A percentile compares a stretch with the other conserved stretches of the same genome.
phyloP scores from a whole-genome alignment of 441 rosid species.

The Pelargonium fulgidum region DNA sequence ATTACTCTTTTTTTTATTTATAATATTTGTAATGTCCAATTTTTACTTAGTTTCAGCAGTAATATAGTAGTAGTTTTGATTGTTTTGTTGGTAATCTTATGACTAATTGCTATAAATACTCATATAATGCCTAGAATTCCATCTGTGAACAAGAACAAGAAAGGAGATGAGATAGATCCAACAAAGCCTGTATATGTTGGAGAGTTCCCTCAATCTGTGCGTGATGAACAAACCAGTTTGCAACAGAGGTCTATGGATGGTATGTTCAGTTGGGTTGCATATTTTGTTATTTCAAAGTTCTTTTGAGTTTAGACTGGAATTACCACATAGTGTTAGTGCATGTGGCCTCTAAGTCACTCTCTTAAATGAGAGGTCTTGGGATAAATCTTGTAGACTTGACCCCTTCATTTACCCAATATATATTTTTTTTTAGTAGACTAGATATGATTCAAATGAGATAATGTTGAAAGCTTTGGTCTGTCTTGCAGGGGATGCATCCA shows the following conservation, averaged over 20 bases:
- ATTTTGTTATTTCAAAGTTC: slow-evolving; percentile 5
- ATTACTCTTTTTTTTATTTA: background rate
- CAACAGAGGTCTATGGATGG: slow-evolving; percentile 49
- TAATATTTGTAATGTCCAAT: background rate
- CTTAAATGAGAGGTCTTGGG: too few relatives aligned
- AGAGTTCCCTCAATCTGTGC: slow-evolving; percentile 75
- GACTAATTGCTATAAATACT: slow-evolving; percentile 1
- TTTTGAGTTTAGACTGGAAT: background rate
- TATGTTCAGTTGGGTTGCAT: slow-evolving; percentile 28
- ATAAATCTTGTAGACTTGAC: too few relatives aligned
- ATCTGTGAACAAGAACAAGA: slow-evolving; percentile 39
- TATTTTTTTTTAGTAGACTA: background rate
- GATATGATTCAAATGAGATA: slow-evolving; percentile 12
- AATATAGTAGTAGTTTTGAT: slow-evolving; percentile 1
- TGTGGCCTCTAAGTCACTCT: too few relatives aligned
- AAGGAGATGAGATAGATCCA: slow-evolving; percentile 46
- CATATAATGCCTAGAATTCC: slow-evolving; percentile 42
- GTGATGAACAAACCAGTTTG: slow-evolving; percentile 60
- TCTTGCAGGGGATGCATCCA: slow-evolving; percentile 43
- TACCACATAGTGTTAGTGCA: slow-evolving; percentile 4
- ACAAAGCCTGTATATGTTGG: slow-evolving; percentile 82
- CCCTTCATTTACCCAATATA: too few relatives aligned
- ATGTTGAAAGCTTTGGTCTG: slow-evolving; percentile 20
- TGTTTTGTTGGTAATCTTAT: background rate
- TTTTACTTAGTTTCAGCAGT: background rate